Conservation (phyloP, 352 stramenopile genomes). For the Plasmopara viticola region DNA sequence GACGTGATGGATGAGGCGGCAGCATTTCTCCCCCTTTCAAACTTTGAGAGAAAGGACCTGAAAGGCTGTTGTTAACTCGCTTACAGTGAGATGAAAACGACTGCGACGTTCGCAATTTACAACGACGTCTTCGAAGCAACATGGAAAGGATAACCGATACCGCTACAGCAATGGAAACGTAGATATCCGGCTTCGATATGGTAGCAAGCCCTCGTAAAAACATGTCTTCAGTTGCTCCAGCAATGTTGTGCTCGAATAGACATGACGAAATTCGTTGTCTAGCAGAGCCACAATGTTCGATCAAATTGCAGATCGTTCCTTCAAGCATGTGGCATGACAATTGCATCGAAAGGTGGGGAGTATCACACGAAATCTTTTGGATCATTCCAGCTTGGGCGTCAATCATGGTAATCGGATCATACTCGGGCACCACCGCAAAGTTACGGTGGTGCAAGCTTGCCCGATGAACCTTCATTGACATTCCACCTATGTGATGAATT, state of each 20-base stretch:
- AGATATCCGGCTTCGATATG: slow-evolving; percentile 47
- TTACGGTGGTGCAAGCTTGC: slow-evolving; percentile 74
- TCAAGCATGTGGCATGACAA: slow-evolving; percentile 90
- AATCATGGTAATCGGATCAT: slow-evolving; percentile 86
- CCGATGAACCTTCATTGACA: slow-evolving; percentile 63
- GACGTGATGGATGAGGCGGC: slow-evolving; percentile 17
- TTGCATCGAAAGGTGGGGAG: slow-evolving; percentile 82
- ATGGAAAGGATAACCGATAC: slow-evolving; percentile 60
- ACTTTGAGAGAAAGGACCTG: slow-evolving; percentile 11
- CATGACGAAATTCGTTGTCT: slow-evolving; percentile 57
- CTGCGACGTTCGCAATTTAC: slow-evolving; percentile 22
- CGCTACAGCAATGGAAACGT: slow-evolving; percentile 45
- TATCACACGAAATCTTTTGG: slow-evolving; percentile 87
- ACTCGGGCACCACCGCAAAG: slow-evolving; percentile 83
- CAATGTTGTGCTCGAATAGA: slow-evolving; percentile 71
- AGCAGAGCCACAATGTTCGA: slow-evolving; percentile 70
- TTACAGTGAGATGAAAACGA: slow-evolving; percentile 23
- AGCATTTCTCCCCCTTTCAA: slow-evolving; percentile 14
- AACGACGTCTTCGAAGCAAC: slow-evolving; percentile 39
- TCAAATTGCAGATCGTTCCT: slow-evolving; percentile 77
- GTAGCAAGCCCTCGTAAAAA: slow-evolving; percentile 28
- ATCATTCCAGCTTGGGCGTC: slow-evolving; percentile 84
- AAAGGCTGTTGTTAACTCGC: slow-evolving; percentile 24
- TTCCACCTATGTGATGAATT: slow-evolving; percentile 72
- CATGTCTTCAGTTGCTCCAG: slow-evolving; percentile 65